Percentiles rank a stretch among this genome's conserved stretches.
phyloP scores from a whole-genome alignment of 2,329 filamentous ascomycete genomes.

The Pyrenophora graminea region DNA sequence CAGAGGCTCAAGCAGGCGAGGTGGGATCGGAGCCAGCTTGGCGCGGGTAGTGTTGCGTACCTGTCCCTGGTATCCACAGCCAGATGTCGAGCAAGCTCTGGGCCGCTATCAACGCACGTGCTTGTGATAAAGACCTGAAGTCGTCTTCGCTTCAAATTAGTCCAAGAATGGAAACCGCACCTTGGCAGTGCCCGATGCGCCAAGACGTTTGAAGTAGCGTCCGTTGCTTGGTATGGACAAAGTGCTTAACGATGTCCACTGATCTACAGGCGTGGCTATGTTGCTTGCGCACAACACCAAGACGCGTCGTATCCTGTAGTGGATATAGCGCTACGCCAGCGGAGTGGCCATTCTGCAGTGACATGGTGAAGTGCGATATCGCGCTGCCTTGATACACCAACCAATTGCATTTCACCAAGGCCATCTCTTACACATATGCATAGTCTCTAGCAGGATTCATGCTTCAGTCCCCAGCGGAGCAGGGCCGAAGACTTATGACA shows the following conservation, averaged over 20 bases:
- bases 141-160: conserved; percentile 27
- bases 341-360: background rate
- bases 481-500: conserved; percentile 8
- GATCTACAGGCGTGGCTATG: conserved; percentile 10
- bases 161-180: conserved; percentile 15
- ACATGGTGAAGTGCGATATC: too few relatives aligned
- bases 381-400: background rate
- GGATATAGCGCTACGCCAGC: too few relatives aligned
- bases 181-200: conserved; percentile 32
- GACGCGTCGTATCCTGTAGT: background rate
- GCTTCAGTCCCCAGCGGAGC: background rate
- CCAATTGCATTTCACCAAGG: background rate
- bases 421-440: conserved; percentile 3
- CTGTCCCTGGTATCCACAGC: conserved; percentile 37
- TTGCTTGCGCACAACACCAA: conserved; percentile 6
- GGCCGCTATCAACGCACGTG: conserved; percentile 25
- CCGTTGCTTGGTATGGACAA: conserved; percentile 14
- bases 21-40: conserved; percentile 35
- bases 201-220: conserved; percentile 28
- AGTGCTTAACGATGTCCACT: conserved; percentile 9
- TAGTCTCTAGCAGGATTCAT: background rate
- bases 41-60: conserved; percentile 39
- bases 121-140: conserved; percentile 25
- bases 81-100: conserved; percentile 36
- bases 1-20: conserved; percentile 21